Evolutionary conservation across 139 green algal species (phyloP).

Genomic region (Volvox africanus): DNA sequence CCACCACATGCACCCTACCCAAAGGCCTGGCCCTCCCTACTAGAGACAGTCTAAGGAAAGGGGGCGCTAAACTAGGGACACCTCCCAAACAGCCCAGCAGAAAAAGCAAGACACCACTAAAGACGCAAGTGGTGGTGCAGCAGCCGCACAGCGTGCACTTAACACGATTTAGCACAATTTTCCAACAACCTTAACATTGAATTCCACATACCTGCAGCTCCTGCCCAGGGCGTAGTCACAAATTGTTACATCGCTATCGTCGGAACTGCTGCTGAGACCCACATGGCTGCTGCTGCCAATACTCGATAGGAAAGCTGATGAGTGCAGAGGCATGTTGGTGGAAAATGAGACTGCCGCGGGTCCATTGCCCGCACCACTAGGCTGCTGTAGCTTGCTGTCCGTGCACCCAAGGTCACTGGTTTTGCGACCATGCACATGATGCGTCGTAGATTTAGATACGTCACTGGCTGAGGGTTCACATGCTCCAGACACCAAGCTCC

Average conservation of each 20-base stretch:
- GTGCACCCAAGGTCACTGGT: background rate
- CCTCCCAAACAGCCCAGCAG: too few relatives aligned
- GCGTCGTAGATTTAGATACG: background rate
- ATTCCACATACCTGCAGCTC: conserved; percentile 21
- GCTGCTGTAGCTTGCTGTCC: background rate
- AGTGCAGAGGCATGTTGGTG: background rate
- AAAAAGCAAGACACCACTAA: too few relatives aligned
- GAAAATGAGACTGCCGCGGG: background rate
- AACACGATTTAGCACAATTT: too few relatives aligned
- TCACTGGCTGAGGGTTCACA: background rate
- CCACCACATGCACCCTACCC: too few relatives aligned
- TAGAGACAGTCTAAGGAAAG: too few relatives aligned
- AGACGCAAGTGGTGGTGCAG: too few relatives aligned
- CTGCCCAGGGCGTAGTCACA: conserved; percentile 10
- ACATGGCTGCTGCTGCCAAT: background rate
- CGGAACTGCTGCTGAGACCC: background rate
- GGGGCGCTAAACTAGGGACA: too few relatives aligned
- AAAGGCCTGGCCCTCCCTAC: too few relatives aligned
- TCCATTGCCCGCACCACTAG: background rate
- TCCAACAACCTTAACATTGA: too few relatives aligned
- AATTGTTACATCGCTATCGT: background rate
- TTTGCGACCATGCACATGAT: background rate
- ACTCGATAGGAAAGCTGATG: background rate
- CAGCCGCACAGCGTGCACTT: too few relatives aligned
- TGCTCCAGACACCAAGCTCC: background rate